Evolutionary conservation across 805 yeast genomes (phyloP), one percentile per base, ranked within the genome.

Genomic region (Ogataea philodendri): DNA sequence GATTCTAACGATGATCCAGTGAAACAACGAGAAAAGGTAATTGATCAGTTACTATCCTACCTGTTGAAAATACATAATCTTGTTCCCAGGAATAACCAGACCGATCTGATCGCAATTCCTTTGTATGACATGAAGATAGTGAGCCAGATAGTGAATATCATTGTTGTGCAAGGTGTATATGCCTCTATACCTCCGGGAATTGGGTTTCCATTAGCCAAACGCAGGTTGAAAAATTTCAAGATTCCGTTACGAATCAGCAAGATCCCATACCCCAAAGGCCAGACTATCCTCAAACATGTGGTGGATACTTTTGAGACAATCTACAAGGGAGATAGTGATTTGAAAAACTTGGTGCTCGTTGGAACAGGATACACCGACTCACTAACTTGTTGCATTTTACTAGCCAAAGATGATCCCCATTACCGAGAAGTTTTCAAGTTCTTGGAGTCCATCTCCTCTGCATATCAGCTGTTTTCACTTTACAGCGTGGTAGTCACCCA

Each of bases 91-190:
- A 35, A 52, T 16, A 55, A 52, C 10, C 41, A 54, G n/a, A 37
- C 48, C 5, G 66, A 68, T 39, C 45, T 74, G 32, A 66, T 84
- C 8, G 66, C 82, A 7, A 80, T 90, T 10, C 85, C 97, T 0
- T 66, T 90, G 7, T 88, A 86, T 49, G 97, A 93, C 55, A 78
- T 90, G 71, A 83, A 79, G 54, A 71, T 76, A 4, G 73, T 93
- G 37, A 81, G 83, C 22, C 72, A 69, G 15, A 53, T 90, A 27
- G 57, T 83, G 13, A 82, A 80, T 44, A 39, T 82, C 8, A 65
- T 89, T 2, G 74, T 88, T 0, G 59, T 82, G 2, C 81, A 79
- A 45, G 89, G 95, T 0, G 67, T 90, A 0, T 82, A 81, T 46
- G 76, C 88, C 0, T 72, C 75, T 32, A 43, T 86, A 1, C 74